phyloP scores from a whole-genome alignment of 2,329 filamentous ascomycete species.

The Waltergamsia citrina region DNA sequence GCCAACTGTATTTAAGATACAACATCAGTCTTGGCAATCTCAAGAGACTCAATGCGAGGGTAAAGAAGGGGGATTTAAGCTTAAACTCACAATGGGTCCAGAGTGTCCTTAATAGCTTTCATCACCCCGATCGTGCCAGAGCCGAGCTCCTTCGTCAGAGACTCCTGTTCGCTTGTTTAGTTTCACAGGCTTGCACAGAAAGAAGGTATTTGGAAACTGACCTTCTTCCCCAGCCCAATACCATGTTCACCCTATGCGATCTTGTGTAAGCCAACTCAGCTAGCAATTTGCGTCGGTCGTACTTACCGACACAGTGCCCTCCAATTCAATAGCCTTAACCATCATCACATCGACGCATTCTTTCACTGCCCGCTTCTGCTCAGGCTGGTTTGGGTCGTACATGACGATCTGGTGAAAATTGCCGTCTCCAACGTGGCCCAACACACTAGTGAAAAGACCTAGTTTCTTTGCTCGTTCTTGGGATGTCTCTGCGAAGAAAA shows the following conservation, averaged over 20 bases:
- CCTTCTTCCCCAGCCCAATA: conserved; percentile 60
- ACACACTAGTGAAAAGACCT: conserved; percentile 55
- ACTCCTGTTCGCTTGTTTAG: conserved; percentile 14
- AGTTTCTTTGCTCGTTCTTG: conserved; percentile 55
- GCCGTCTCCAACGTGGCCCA: conserved; percentile 66
- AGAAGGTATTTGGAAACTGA: conserved; percentile 45
- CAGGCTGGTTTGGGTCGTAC: conserved; percentile 38
- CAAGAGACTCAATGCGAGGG: no score
- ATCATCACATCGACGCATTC: conserved; percentile 61
- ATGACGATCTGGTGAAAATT: conserved; percentile 56
- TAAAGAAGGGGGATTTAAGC: no score
- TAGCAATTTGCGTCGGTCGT: conserved; percentile 17
- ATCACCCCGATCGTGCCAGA: conserved; percentile 55
- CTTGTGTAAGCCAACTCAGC: not conserved
- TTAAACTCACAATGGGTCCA: conserved; percentile 42
- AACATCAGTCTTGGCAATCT: conserved; percentile 1
- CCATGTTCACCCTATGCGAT: conserved; percentile 50
- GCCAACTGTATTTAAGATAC: conserved; percentile 31
- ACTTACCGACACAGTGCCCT: conserved; percentile 57
- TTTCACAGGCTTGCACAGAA: not conserved
- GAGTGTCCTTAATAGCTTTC: conserved; percentile 52
- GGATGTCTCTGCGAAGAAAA: conserved; percentile 45
- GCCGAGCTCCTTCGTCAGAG: conserved; percentile 54
- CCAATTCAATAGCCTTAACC: conserved; percentile 57
- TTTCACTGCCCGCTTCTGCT: conserved; percentile 43